Percentiles rank a stretch among this genome's conserved stretches.
These are phyloP conservation scores for Neurospora sp. DNA, from an alignment of 495 filamentous ascomycete species.

Conservation along the genomic window DNA sequence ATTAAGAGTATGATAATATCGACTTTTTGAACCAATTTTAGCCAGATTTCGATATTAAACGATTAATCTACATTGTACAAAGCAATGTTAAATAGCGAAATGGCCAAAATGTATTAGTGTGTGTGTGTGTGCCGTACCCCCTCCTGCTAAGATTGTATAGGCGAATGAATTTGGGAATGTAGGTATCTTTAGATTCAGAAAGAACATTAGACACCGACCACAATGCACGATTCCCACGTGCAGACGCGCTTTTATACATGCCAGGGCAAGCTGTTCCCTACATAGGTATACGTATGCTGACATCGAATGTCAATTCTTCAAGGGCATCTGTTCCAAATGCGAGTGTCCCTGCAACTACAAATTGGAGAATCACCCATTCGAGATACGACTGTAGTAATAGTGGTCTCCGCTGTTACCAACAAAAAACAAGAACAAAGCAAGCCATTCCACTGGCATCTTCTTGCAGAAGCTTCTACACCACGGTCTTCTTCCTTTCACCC, in stretches of 20 bases:
- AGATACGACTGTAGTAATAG: neutral
- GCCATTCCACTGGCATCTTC: neutral
- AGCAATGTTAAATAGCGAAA: too few species aligned
- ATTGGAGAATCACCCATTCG: neutral
- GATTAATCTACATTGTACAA: too few species aligned
- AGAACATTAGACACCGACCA: neutral
- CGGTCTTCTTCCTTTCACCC: neutral
- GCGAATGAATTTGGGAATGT: too few species aligned
- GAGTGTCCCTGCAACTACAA: neutral
- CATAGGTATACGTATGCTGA: neutral
- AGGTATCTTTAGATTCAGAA: neutral
- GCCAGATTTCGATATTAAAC: too few species aligned
- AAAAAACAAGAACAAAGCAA: neutral
- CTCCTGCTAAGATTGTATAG: too few species aligned
- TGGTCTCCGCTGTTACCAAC: neutral
- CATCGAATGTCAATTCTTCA: neutral
- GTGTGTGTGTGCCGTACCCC: too few species aligned
- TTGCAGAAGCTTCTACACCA: neutral
- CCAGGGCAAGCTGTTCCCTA: neutral
- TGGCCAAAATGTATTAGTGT: too few species aligned
- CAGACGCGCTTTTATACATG: neutral
- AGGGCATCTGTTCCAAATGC: neutral
- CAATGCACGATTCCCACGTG: neutral
- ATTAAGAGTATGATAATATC: too few species aligned
- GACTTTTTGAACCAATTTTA: too few species aligned